A percentile compares a stretch with the other conserved stretches of the same genome.
These are phyloP conservation scores for Eucalyptus regnans DNA, from an alignment of 345 rosid species.

Conservation along the genomic window DNA sequence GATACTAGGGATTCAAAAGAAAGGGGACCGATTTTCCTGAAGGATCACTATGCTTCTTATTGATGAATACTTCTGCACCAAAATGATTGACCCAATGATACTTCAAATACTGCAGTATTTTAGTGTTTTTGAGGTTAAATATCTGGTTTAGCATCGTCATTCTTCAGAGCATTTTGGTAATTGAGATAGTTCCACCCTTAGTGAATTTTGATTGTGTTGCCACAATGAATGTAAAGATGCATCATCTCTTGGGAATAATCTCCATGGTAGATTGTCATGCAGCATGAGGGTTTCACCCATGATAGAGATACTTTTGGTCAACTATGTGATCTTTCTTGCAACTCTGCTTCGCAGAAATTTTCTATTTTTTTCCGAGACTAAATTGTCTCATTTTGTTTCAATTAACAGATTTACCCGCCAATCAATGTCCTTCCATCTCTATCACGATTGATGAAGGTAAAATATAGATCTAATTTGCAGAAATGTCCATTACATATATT, in stretches of 20 bases:
- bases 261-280: background rate
- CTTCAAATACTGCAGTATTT: background rate
- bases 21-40: background rate
- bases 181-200: background rate
- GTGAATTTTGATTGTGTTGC: background rate
- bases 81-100: background rate
- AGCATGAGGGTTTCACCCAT: background rate
- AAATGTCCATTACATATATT: background rate
- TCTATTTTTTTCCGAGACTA: background rate
- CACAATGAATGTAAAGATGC: background rate
- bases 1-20: background rate
- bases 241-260: background rate
- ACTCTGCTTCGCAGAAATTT: background rate
- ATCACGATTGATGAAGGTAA: slow-evolving; percentile 97
- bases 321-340: background rate
- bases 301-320: background rate
- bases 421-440: slow-evolving; percentile 97
- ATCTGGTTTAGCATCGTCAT: background rate
- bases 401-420: slow-evolving; percentile 87
- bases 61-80: background rate
- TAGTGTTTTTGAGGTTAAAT: background rate
- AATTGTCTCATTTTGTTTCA: background rate
- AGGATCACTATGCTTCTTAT: background rate
- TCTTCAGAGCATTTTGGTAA: background rate
- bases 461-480: background rate